Evolutionary conservation across 1,284 basidiomycete species (phyloP).

Genomic region (Malassezia obtusa): DNA sequence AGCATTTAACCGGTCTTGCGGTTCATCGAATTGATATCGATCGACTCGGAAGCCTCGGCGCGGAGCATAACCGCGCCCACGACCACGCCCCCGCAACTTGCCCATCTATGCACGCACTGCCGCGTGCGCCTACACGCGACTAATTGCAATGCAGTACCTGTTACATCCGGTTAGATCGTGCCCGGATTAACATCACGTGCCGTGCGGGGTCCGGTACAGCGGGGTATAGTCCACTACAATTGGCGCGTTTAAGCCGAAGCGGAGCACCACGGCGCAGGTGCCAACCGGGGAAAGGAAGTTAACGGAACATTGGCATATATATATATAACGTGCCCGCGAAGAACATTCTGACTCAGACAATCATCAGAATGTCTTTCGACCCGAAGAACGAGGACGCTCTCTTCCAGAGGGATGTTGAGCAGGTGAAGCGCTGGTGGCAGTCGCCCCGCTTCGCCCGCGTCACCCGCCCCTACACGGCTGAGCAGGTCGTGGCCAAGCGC

Average conservation of each 20-base stretch:
- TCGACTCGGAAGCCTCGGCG: background rate
- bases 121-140: background rate
- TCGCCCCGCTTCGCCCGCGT: constrained; percentile 72
- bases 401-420: constrained; percentile 71
- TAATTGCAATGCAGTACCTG: too few species aligned
- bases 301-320: background rate
- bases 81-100: constrained; percentile 4
- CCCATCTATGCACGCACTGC: constrained; percentile 2
- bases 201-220: background rate
- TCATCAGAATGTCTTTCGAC: constrained; percentile 14
- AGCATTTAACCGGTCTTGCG: background rate
- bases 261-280: background rate
- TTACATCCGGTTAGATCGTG: background rate
- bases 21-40: background rate
- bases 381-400: constrained; percentile 43
- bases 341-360: too few species aligned
- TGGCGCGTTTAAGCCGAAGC: background rate
- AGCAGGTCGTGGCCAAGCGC: constrained; percentile 84
- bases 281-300: background rate
- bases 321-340: too few species aligned
- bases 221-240: background rate
- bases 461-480: constrained; percentile 80
- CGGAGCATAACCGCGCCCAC: background rate
- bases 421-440: constrained; percentile 87
- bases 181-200: background rate